Conservation (phyloP, 2,329 filamentous ascomycete genomes). For the Pseudogymnoascus pannorum region DNA sequence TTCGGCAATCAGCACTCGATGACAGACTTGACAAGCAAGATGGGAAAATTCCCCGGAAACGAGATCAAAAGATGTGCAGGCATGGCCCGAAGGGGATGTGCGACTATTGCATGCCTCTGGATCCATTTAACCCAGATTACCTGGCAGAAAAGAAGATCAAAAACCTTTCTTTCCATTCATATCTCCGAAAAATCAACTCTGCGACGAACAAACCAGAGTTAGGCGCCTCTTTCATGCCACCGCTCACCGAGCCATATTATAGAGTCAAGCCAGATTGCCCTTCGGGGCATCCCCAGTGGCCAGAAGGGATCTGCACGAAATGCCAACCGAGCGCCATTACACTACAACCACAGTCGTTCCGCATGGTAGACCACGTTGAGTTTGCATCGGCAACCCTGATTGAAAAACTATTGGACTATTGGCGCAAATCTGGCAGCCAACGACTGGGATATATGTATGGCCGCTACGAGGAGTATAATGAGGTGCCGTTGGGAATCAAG, state of each 20-base stretch:
- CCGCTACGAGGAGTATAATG: constrained; percentile 79
- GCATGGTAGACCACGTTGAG: constrained; percentile 98
- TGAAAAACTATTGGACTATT: constrained; percentile 84
- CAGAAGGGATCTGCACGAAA: constrained; percentile 95
- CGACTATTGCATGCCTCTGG: constrained; percentile 95
- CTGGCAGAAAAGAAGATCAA: constrained; percentile 97
- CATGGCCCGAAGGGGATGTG: constrained; percentile 98
- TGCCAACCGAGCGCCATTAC: constrained; percentile 97
- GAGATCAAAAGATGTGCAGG: constrained; percentile 80
- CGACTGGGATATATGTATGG: constrained; percentile 88
- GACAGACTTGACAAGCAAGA: constrained; percentile 78
- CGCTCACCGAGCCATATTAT: constrained; percentile 86
- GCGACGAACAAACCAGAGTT: constrained; percentile 94
- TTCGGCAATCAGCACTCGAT: constrained; percentile 81
- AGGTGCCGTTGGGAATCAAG: constrained; percentile 90
- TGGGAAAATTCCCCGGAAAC: constrained; percentile 76
- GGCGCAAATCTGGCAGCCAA: constrained; percentile 76
- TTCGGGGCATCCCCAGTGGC: constrained; percentile 87
- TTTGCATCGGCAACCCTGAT: constrained; percentile 81
- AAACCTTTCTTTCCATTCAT: constrained; percentile 91
- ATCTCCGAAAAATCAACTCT: constrained; percentile 90
- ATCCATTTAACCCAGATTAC: constrained; percentile 86
- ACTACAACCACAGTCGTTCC: constrained; percentile 84
- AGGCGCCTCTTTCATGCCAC: constrained; percentile 91
- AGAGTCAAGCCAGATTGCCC: constrained; percentile 84